Conservation (phyloP, 1,284 basidiomycete genomes). For the Porogramme epimiltina region DNA sequence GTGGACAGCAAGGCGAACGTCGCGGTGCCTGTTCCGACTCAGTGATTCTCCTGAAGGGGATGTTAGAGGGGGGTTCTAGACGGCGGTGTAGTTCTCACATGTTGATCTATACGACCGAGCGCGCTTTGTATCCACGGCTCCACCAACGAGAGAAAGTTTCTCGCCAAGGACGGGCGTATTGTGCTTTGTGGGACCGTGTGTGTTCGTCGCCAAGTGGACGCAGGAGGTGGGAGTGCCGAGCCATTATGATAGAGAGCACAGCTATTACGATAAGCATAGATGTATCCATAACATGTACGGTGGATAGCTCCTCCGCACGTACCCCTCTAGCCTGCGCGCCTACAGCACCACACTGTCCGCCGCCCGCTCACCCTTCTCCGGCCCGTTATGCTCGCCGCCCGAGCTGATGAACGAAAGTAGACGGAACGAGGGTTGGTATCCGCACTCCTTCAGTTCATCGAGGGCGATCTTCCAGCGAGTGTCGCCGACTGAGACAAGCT, state of each 20-base stretch:
- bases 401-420: conserved; percentile 38
- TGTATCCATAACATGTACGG: conserved; percentile 4
- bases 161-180: background rate
- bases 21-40: conserved; percentile 37
- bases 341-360: conserved; percentile 10
- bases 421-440: conserved; percentile 38
- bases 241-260: background rate
- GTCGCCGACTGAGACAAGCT: conserved; percentile 61
- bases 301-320: background rate
- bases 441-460: conserved; percentile 67
- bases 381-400: conserved; percentile 25
- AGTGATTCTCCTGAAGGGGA: no score
- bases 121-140: no score
- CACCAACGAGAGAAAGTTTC: no score
- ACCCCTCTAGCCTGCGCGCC: background rate
- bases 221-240: background rate
- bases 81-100: no score
- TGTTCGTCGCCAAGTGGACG: background rate
- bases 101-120: no score
- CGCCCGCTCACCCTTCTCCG: background rate
- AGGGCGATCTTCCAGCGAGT: conserved; percentile 65
- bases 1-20: conserved; percentile 42
- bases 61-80: no score
- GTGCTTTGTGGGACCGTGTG: background rate
- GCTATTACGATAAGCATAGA: conserved; percentile 12